Base-by-base conservation (phyloP, 768 basidiomycete genomes). In the Lactifluus echinatus region DNA sequence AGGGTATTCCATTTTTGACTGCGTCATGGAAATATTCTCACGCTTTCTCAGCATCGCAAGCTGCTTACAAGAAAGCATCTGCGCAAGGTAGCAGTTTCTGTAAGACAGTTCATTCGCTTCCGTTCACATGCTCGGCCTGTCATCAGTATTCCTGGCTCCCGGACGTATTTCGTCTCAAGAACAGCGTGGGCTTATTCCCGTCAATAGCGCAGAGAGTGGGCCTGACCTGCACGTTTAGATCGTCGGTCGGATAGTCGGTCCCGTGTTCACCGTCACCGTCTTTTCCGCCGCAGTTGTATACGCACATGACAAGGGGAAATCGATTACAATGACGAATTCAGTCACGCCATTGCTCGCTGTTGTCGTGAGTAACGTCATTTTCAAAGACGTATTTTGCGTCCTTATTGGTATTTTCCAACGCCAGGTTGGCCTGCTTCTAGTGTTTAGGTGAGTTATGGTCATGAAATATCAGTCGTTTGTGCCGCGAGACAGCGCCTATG, bases 321-420 rank as follows among this genome's bases (percentile, higher is more conserved):
- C 74, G 28, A 69, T 93, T 44, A 75, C 77, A 24, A 74, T 91
- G 64, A 82, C 89, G 19, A 94, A 91, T 69, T 84, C 89, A 24
- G 85, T 95, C 55, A 82, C 93, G 2, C 93, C 93, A 1, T 71
- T 96, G 50, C 77, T 95, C 31, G 89, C 90, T 11, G 89, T 96
- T 12, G 93, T 95, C 63, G 93, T 90, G 66, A 70, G 87, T 45
- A 48, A 21, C 21, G 29, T 5, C 14, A 24, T 48, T 46, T 6
- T 42, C 33, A 4, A 36, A 36, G 31, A 34, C 26, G 28, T 53
- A 29, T 24, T 36, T 49, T 37, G 33, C 33, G 31, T 21, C 36
- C n/a, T 40, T 58, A 14, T 57, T 23, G 4, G 44, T 3, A 21
- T 10, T 10, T 10, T 31, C 31, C 5, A 24, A 15, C n/a, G 12